Evolutionary conservation across 2,329 filamentous ascomycete genomes (phyloP), one percentile per base, ranked within the genome.

Genomic region (Penicillium occitanis): DNA sequence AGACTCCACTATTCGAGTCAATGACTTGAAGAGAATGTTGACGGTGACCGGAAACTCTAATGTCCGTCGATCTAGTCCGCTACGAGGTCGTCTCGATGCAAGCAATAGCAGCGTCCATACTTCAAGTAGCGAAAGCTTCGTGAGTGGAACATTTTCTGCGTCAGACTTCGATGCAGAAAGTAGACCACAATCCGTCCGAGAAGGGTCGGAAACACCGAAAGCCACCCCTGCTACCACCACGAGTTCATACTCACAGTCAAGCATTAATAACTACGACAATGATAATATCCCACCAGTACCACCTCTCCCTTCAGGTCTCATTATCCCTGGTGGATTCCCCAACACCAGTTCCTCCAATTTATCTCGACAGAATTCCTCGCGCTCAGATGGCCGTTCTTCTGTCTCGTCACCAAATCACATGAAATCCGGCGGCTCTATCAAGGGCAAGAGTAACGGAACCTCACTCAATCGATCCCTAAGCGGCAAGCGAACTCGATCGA

Each of bases 1-100:
- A 67, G 80, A 79, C 28, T 80, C 80, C 0, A 81, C 81, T 0
- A 77, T 84, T 35, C 79, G 78, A 58, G 79, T 83, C n/a, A 81
- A 81, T 50, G 81, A 83, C 60, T 69, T 84, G 64, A 80, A 80
- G 58, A 77, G 81, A 42, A 80, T 81, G n/a, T 77, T 84, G 17
- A 80, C 80, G 1, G 76, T 80, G 8, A 76, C 77, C 30, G 73
- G 72, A 19, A 77, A 75, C 14, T 70, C 71, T 19, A 74, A 76
- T 42, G 66, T 71, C 40, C 75, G 79, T 57, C 76, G 75, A 37
- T 75, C 77, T 51, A 82, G 81, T 68, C 80, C 81, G 4, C 69
- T 83, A 35, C 74, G 81, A n/a, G 73, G 76, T 40, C 78, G 76
- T 48, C 68, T 77, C 33, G 73, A 75, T 65, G 67, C 71, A 30